A percentile compares a stretch with the other conserved stretches of the same genome.
Conservation (phyloP, 2,329 filamentous ascomycete genomes). For the Penicillium sp. region DNA sequence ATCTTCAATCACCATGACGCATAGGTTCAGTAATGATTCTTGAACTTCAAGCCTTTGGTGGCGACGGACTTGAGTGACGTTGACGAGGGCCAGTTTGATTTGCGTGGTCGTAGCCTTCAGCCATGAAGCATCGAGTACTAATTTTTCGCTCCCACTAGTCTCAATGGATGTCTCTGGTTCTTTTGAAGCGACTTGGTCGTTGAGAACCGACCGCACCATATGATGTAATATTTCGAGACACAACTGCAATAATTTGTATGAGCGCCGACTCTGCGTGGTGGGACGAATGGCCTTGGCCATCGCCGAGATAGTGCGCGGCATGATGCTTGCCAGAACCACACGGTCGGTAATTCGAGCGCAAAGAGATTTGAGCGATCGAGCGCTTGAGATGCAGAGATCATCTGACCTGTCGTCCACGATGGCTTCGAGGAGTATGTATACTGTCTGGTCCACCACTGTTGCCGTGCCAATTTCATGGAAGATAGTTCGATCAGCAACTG, state of each 20-base stretch:
- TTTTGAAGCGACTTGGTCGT: conserved; percentile 34
- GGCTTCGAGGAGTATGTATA: conserved; percentile 73
- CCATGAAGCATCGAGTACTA: conserved; percentile 55
- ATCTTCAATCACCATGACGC: conserved; percentile 68
- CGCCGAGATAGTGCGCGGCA: conserved; percentile 80
- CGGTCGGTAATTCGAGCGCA: conserved; percentile 61
- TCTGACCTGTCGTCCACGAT: conserved; percentile 59
- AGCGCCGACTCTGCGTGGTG: conserved; percentile 55
- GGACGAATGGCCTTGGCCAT: conserved; percentile 69
- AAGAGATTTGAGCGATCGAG: conserved; percentile 58
- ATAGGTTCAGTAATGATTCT: conserved; percentile 62
- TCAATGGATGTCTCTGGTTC: conserved; percentile 16
- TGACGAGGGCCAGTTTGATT: conserved; percentile 74
- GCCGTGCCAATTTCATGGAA: conserved; percentile 54
- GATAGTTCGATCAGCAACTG: conserved; percentile 38
- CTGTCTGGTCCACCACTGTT: conserved; percentile 72
- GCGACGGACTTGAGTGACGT: conserved; percentile 66
- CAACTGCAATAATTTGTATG: conserved; percentile 58
- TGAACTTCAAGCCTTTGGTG: conserved; percentile 66
- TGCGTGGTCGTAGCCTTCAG: conserved; percentile 72
- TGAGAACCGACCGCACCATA: conserved; percentile 42
- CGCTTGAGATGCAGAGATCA: conserved; percentile 65
- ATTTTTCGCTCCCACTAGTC: conserved; percentile 31
- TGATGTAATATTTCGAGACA: conserved; percentile 54
- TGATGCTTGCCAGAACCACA: conserved; percentile 72